These are phyloP conservation scores for Jackrogersella minutella DNA, from an alignment of 495 filamentous ascomycete species.

Conservation along the genomic window DNA sequence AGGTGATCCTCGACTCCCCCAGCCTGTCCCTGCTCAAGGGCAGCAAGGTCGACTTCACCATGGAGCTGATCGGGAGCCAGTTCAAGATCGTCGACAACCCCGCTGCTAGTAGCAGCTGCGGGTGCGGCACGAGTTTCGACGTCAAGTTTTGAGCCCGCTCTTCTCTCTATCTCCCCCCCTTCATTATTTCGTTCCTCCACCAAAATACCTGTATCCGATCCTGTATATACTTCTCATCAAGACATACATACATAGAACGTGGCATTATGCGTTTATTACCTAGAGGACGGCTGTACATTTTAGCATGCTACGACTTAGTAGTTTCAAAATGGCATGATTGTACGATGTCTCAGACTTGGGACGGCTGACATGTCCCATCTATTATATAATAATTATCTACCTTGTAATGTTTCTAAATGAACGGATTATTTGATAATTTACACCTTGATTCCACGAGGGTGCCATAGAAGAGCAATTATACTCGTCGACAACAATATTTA, in stretches of 20 bases:
- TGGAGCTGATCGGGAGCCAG: slow-evolving; percentile 96
- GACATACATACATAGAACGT: not conserved
- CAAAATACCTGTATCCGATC: not conserved
- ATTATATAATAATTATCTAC: not conserved
- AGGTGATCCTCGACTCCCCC: slow-evolving; percentile 86
- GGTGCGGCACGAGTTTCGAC: slow-evolving; percentile 98
- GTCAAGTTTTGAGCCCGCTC: slow-evolving; percentile 69
- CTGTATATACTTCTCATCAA: not conserved
- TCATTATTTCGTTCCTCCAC: not conserved
- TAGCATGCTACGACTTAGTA: not conserved
- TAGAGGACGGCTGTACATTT: not conserved
- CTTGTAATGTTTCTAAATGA: not conserved
- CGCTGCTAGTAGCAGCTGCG: slow-evolving; percentile 89
- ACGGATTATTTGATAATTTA: too few species aligned
- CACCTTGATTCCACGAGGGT: too few species aligned
- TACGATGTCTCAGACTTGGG: not conserved
- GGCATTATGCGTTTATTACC: not conserved
- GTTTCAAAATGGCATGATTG: not conserved
- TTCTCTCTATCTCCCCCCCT: not conserved
- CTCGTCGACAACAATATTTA: too few species aligned
- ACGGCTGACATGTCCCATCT: not conserved
- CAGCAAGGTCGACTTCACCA: slow-evolving; percentile 93
- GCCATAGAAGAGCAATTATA: too few species aligned
- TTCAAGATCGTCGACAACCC: slow-evolving; percentile 97
- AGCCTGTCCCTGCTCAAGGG: slow-evolving; percentile 90